Conservation (phyloP, 192 early-diverging fungal species). For the Dissophora ornata region DNA sequence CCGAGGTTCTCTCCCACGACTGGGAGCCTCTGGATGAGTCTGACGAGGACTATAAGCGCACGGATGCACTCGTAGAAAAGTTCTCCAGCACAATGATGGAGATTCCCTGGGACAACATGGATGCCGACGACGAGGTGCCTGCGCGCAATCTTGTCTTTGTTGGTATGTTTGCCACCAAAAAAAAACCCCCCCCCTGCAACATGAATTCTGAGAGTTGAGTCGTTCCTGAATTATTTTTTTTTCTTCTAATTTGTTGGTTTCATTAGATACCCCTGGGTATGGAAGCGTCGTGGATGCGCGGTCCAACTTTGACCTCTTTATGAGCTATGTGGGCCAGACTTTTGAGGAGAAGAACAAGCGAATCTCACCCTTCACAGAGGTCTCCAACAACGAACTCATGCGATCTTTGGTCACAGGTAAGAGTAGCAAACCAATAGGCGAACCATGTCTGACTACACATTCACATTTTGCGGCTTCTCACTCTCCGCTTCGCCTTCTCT, state of each 20-base stretch:
- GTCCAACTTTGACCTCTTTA: conserved; percentile 49
- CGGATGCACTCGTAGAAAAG: conserved; percentile 36
- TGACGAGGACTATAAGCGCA: conserved; percentile 33
- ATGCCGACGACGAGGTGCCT: conserved; percentile 51
- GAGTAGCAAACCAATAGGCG: not conserved
- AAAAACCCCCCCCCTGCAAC: too few species aligned
- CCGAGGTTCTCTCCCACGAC: conserved; percentile 47
- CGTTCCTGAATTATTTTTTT: too few species aligned
- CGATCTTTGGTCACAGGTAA: conserved; percentile 49
- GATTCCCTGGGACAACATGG: conserved; percentile 55
- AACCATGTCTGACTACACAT: too few species aligned
- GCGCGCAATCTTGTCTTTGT: conserved; percentile 51
- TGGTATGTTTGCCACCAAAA: conserved; percentile 20
- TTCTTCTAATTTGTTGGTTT: not conserved
- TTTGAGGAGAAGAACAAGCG: conserved; percentile 54
- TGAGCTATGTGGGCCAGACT: conserved; percentile 36
- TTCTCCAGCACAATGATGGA: conserved; percentile 54
- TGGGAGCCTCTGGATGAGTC: conserved; percentile 27
- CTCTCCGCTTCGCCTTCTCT: not conserved
- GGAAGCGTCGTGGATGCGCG: conserved; percentile 48
- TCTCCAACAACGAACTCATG: conserved; percentile 51
- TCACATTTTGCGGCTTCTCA: not conserved
- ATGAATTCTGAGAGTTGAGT: too few species aligned
- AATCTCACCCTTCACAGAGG: conserved; percentile 49
- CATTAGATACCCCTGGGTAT: conserved; percentile 48